Conservation (phyloP, 495 filamentous ascomycete species). For the Hyaloscypha finlandica region DNA sequence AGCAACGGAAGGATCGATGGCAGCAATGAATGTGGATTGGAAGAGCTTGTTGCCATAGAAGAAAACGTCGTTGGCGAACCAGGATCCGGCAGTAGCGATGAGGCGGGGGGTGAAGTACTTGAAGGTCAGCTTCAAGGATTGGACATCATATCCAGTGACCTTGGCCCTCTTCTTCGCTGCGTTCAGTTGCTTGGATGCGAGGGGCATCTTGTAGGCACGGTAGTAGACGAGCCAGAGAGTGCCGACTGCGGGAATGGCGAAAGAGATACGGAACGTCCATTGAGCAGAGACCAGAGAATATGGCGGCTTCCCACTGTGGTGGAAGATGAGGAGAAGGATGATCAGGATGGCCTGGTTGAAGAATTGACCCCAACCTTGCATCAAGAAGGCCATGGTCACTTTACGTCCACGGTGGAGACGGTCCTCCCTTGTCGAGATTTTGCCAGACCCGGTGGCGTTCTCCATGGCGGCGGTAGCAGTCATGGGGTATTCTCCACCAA, state of each 20-base stretch:
- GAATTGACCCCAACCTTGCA: constrained; percentile 96
- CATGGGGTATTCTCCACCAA: constrained; percentile 93
- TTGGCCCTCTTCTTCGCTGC: constrained; percentile 79
- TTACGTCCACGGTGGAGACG: constrained; percentile 91
- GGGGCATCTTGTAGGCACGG: constrained; percentile 84
- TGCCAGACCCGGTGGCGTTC: constrained; percentile 84
- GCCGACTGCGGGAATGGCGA: constrained; percentile 79
- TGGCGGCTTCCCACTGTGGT: constrained; percentile 71
- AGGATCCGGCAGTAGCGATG: constrained; percentile 78
- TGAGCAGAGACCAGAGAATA: constrained; percentile 72
- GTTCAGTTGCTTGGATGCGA: constrained; percentile 67
- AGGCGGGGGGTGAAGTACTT: constrained; percentile 78
- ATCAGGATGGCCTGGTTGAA: constrained; percentile 87
- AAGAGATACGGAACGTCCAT: constrained; percentile 83
- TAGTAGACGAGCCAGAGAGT: constrained; percentile 92
- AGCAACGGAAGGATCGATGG: constrained; percentile 58
- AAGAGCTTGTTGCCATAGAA: constrained; percentile 98
- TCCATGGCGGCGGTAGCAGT: constrained; percentile 93
- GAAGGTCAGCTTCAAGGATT: constrained; percentile 73
- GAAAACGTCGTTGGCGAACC: constrained; percentile 93
- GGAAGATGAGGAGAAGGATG: constrained; percentile 75
- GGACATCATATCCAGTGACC: constrained; percentile 84
- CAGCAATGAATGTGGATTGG: constrained; percentile 78
- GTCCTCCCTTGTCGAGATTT: constrained; percentile 82
- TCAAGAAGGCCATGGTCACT: constrained; percentile 88